phyloP scores from a whole-genome alignment of 768 basidiomycete genomes.

The Leccinum disarticulatum region DNA sequence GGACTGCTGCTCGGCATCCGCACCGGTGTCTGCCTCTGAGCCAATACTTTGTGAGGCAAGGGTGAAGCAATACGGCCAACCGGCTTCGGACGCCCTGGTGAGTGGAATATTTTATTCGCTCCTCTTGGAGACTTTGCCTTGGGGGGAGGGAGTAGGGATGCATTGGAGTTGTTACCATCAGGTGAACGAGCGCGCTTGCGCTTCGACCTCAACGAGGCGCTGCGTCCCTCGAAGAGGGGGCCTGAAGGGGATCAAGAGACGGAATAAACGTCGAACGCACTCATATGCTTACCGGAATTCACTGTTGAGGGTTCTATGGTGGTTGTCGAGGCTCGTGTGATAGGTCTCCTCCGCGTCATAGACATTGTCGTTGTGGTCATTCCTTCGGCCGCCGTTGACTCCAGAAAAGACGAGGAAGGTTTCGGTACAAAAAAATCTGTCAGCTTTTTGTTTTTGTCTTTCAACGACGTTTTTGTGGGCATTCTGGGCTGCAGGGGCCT shows the following conservation, averaged over 20 bases:
- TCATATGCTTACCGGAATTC: slow-evolving; percentile 21
- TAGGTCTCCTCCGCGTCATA: slow-evolving; percentile 11
- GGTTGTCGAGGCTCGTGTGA: slow-evolving; percentile 9
- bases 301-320: background rate
- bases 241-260: slow-evolving; percentile 15
- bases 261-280: background rate
- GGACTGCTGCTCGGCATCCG: slow-evolving; percentile 4
- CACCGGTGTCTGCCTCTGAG: slow-evolving; percentile 2
- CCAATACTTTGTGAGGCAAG: slow-evolving; percentile 38
- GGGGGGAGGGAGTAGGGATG: slow-evolving; percentile 5
- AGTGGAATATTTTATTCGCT: slow-evolving; percentile 18
- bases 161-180: slow-evolving; percentile 5
- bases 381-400: background rate
- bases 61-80: slow-evolving; percentile 13
- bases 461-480: slow-evolving; percentile 15
- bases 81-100: slow-evolving; percentile 4
- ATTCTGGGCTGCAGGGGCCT: slow-evolving; percentile 13
- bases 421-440: slow-evolving; percentile 49
- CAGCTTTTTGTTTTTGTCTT: slow-evolving; percentile 30
- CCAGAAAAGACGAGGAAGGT: slow-evolving; percentile 21
- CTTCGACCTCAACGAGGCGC: slow-evolving; percentile 13
- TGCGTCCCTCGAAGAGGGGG: slow-evolving; percentile 8
- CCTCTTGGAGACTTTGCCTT: slow-evolving; percentile 24
- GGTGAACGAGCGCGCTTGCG: slow-evolving; percentile 32
- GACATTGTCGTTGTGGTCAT: slow-evolving; percentile 2